Percentiles rank a stretch among this genome's conserved stretches.
phyloP scores from a whole-genome alignment of 352 stramenopile species.

The Aphanomyces cochlioides region DNA sequence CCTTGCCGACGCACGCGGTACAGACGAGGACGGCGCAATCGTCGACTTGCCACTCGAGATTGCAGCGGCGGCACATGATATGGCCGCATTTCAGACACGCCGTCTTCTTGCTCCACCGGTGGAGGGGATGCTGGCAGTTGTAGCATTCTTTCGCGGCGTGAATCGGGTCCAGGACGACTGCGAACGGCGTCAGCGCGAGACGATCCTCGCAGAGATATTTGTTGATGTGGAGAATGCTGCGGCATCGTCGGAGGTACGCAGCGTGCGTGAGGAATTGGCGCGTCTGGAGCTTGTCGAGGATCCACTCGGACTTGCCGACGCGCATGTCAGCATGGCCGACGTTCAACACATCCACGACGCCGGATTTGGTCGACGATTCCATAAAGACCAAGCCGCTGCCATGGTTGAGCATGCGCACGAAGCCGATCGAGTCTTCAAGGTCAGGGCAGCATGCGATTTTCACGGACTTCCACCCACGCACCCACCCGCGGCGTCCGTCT shows the following conservation, averaged over 20 bases:
- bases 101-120: no score
- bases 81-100: neutral
- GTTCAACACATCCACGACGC: neutral
- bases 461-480: neutral
- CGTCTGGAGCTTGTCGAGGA: neutral
- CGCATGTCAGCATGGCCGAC: neutral
- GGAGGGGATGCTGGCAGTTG: neutral
- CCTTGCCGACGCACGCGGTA: no score
- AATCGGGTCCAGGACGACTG: neutral
- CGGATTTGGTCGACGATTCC: neutral
- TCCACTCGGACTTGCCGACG: neutral
- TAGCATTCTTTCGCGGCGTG: neutral
- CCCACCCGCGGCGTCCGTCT: neutral
- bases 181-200: neutral
- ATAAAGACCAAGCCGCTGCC: neutral
- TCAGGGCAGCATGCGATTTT: constrained; percentile 1
- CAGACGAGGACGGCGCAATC: no score
- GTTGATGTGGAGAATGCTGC: neutral
- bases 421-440: neutral
- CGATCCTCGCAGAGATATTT: neutral
- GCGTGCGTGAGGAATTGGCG: neutral
- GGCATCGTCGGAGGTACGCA: neutral
- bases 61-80: neutral
- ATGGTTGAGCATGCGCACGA: neutral
- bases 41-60: neutral